Base-by-base conservation (phyloP, 208 protist species). In the Crithidia expoeki region DNA sequence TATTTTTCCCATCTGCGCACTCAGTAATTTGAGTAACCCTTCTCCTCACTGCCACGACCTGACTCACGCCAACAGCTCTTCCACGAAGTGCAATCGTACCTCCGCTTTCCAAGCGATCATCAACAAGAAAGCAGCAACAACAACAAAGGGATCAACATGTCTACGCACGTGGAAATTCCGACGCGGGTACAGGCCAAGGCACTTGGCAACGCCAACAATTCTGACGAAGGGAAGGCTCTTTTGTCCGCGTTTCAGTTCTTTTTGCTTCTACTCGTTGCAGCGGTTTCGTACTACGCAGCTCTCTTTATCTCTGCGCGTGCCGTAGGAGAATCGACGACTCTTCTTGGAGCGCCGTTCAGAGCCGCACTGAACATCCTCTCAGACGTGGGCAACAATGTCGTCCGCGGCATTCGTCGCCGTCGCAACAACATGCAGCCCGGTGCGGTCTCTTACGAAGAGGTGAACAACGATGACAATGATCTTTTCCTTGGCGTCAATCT, bases 281-380 rank as follows among this genome's bases (percentile, higher is more conserved):
- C 53, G 2, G 50, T 38, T 32, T 89, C 76, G 59, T 90, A 94
- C 58, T 94, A 89, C 61, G 50, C 68, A 14, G 71, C 85, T 0
- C 61, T 89, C 17, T 78, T 75, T 51, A 69, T 94, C 32, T 88
- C 81, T 34, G 65, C 74, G 12, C 10, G 66, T 12, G 84, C 85
- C 30, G 84, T 88, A 19, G 88, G 85, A 0, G 88, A 92, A 59
- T 85, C 81, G 27, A 84, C 76, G 28, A 61, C 53, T 14, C 63
- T 72, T 2, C 62, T 94, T 17, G 28, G 81, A 1, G 49, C 80
- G 3, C 88, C 88, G 19, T 74, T 90, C 57, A n/a, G 49, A 7
- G 53, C 67, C 5, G 51, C 50, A 10, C 34, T 47, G 4, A 60
- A 49, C 0, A 25, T 86, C 4, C 52, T 72, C 32, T 40, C 63